Conservation (phyloP, 345 rosid genomes). For the Salix arbutifolia region DNA sequence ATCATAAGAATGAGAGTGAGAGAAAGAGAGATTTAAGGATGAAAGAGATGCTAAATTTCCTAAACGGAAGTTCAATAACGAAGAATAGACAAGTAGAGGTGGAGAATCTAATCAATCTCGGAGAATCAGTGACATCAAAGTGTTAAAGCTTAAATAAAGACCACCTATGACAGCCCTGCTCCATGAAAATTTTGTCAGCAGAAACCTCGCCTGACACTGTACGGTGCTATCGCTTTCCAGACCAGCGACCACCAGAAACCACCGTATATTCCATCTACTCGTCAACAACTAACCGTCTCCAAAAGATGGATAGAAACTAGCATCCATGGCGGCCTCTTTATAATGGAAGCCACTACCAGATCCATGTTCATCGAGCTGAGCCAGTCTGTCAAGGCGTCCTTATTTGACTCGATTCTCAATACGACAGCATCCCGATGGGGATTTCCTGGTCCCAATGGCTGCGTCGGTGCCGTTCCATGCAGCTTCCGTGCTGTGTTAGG, state of each 20-base stretch:
- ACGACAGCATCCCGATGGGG: not conserved
- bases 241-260: constrained; percentile 27
- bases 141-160: not conserved
- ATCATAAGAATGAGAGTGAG: not conserved
- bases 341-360: not conserved
- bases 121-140: constrained; percentile 17
- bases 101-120: not conserved
- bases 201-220: constrained; percentile 7
- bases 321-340: constrained; percentile 2
- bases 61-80: constrained; percentile 11
- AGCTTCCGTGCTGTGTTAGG: constrained; percentile 25
- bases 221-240: constrained; percentile 14
- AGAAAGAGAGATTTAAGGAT: not conserved
- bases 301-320: constrained; percentile 11
- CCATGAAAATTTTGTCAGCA: constrained; percentile 7
- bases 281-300: constrained; percentile 53
- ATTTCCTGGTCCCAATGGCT: constrained; percentile 12
- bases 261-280: constrained; percentile 35
- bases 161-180: not conserved
- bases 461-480: not conserved
- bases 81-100: constrained; percentile 19
- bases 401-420: constrained; percentile 18
- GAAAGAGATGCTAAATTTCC: not conserved
- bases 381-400: constrained; percentile 20
- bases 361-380: constrained; percentile 8